Evolutionary conservation across 441 rosid species (phyloP), one percentile per base, ranked within the genome.

Genomic region (Theobroma grandiflorum): DNA sequence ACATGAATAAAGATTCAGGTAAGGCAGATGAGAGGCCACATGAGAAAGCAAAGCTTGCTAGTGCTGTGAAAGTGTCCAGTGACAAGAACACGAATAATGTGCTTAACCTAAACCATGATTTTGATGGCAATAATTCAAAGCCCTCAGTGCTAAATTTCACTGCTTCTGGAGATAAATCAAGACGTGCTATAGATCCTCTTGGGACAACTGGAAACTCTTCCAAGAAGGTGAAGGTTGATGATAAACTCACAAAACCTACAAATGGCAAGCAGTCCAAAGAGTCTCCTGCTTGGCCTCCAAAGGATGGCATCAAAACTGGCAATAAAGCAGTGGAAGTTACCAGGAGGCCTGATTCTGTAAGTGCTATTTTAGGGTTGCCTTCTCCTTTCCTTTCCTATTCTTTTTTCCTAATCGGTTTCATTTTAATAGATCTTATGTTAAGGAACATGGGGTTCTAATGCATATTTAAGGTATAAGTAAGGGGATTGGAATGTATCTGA

Each of bases 301-400:
- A 12, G 69, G 86, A 85, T 77, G 83, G 67, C 42, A 72, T 74
- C 45, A 86, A 81, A 72, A 50, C 66, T 72, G 73, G 72, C 65
- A 31, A 74, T 47, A 82, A 83, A 84, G 82, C 76, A 50, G 47
- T 73, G 80, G 90, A 87, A 83, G 89, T 88, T 80, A 78, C 83
- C 65, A 83, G 80, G 55, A 85, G 82, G 67, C 90, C 88, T 35
- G 87, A 84, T 82, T 85, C 76, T 76, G 99, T 95, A 91, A 94
- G 99, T 93, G 80, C 22, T 81, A 43, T 45, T 43, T 58, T 57
- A 6, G 52, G 50, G 52, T 66, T 53, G 40, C 26, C 66, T 79
- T 77, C 16, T 59, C 6, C 70, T 79, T 74, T 71, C 11, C 26
- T 15, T 16, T 55, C 14, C 22, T 14, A 61, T 43, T 8, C 20